Evolutionary conservation across 2,329 filamentous ascomycete species (phyloP).

Genomic region (Fusarium algeriense): DNA sequence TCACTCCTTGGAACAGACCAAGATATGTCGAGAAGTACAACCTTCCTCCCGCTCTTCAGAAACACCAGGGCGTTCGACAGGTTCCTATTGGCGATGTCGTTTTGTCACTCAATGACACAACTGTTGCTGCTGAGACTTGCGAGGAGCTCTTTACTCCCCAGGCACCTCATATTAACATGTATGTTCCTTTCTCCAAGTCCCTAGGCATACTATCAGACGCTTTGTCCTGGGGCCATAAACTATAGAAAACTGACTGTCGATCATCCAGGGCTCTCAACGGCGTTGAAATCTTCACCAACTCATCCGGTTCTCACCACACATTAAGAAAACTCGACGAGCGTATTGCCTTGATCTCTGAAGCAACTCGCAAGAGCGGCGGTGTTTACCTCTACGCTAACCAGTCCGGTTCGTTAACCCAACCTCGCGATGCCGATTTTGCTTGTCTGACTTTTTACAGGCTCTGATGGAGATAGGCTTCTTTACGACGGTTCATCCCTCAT

Average conservation of each 20-base stretch:
- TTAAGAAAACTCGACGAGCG: conserved; percentile 74
- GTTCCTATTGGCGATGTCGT: conserved; percentile 58
- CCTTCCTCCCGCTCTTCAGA: conserved; percentile 66
- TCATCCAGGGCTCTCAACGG: conserved; percentile 60
- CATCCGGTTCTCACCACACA: conserved; percentile 56
- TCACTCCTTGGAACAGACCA: conserved; percentile 56
- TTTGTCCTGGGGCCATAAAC: too few species aligned
- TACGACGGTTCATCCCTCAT: conserved; percentile 70
- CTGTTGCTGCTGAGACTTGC: conserved; percentile 57
- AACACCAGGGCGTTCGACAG: conserved; percentile 57
- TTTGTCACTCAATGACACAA: conserved; percentile 55
- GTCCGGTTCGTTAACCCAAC: conserved; percentile 28
- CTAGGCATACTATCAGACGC: too few species aligned
- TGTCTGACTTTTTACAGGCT: conserved; percentile 10
- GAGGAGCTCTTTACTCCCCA: conserved; percentile 50
- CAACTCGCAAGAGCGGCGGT: conserved; percentile 72
- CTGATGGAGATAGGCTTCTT: conserved; percentile 72
- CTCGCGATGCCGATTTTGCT: not conserved
- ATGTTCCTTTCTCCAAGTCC: not conserved
- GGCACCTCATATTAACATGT: conserved; percentile 37
- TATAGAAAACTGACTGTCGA: not conserved
- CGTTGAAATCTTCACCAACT: conserved; percentile 79
- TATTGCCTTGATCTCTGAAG: conserved; percentile 74
- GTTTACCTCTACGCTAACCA: conserved; percentile 63
- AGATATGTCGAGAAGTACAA: conserved; percentile 54